Evolutionary conservation across 2,329 filamentous ascomycete species (phyloP).

Genomic region (Penicillium occitanis): DNA sequence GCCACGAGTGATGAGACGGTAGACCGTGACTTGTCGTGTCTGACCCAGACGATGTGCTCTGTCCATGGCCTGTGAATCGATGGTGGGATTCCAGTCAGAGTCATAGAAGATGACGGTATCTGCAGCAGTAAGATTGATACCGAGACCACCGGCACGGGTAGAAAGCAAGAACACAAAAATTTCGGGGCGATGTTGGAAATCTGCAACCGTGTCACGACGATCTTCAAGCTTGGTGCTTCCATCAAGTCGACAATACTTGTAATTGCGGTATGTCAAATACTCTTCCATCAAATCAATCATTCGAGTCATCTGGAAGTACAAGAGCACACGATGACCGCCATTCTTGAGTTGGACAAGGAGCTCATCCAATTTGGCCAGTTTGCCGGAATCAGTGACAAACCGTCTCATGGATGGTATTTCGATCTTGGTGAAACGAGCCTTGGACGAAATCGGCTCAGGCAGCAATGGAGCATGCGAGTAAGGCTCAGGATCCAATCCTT

Average conservation of each 20-base stretch:
- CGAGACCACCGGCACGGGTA: slow-evolving; percentile 92
- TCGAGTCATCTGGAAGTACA: slow-evolving; percentile 99
- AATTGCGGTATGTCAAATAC: slow-evolving; percentile 97
- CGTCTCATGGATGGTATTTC: slow-evolving; percentile 93
- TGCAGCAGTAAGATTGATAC: slow-evolving; percentile 94
- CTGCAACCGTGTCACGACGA: slow-evolving; percentile 89
- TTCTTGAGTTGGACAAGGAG: slow-evolving; percentile 88
- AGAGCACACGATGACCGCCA: slow-evolving; percentile 83
- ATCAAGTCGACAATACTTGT: slow-evolving; percentile 96
- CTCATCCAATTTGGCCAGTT: slow-evolving; percentile 86
- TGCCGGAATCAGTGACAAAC: slow-evolving; percentile 96
- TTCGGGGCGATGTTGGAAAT: slow-evolving; percentile 91
- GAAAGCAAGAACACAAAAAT: slow-evolving; percentile 97
- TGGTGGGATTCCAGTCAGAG: slow-evolving; percentile 98
- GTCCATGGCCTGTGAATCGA: slow-evolving; percentile 98
- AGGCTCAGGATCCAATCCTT: slow-evolving; percentile 61
- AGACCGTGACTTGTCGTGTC: slow-evolving; percentile 93
- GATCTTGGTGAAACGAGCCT: slow-evolving; percentile 84
- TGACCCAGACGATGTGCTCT: slow-evolving; percentile 96
- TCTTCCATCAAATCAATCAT: slow-evolving; percentile 99
- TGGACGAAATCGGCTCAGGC: slow-evolving; percentile 75
- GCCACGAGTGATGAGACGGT: slow-evolving; percentile 91
- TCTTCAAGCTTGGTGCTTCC: slow-evolving; percentile 97
- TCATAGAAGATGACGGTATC: slow-evolving; percentile 99
- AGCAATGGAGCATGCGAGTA: slow-evolving; percentile 67